These are phyloP conservation scores for Piromyces finnis DNA, from an alignment of 192 early-diverging fungal genomes.

Conservation along the genomic window DNA sequence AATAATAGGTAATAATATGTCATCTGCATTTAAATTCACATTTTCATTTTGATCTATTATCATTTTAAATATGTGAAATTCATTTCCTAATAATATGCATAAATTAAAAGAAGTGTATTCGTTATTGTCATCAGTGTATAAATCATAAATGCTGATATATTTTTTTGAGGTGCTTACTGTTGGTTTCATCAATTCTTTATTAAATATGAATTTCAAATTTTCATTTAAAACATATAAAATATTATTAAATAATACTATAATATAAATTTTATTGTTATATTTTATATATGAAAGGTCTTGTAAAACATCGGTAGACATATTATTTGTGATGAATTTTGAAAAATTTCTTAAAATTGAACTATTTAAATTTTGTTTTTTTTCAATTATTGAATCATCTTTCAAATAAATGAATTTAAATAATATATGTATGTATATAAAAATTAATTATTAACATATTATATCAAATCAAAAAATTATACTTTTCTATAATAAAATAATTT, in stretches of 20 bases:
- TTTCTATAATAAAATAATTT: no score
- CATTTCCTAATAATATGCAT: neutral
- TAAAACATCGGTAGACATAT: neutral
- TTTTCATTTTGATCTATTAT: neutral
- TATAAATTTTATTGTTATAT: neutral
- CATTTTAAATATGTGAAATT: neutral
- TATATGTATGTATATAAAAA: no score
- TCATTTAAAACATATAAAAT: neutral
- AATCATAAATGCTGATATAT: neutral
- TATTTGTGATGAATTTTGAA: neutral
- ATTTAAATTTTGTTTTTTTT: neutral
- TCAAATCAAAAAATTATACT: no score
- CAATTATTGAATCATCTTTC: neutral
- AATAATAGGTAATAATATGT: neutral
- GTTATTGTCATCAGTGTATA: neutral
- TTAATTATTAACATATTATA: no score
- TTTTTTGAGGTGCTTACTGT: neutral
- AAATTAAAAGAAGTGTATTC: neutral
- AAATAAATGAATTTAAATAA: no score
- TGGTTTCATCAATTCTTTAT: neutral
- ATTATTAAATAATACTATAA: neutral
- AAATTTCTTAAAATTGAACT: neutral
- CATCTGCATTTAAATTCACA: neutral
- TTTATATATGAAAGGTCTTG: neutral
- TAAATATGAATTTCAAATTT: neutral